Base-by-base conservation (phyloP, 371 early-diverging fungal genomes). In the Syncephalastrum sp. region DNA sequence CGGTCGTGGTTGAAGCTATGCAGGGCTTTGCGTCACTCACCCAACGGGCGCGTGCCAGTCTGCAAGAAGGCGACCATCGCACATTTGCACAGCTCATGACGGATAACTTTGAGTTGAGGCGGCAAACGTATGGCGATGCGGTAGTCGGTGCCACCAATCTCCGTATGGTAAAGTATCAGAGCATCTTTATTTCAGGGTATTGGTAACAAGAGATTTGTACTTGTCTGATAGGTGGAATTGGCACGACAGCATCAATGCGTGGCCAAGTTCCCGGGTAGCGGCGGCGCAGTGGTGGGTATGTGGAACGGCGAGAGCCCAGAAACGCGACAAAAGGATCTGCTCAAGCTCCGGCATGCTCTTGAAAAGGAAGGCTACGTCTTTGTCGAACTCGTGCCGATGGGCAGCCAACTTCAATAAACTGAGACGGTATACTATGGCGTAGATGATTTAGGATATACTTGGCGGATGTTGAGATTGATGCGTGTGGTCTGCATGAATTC, bases 381-480 rank as follows among this genome's bases (percentile, higher is more conserved):
- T 63, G 56, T 79, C 7, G 54, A 70, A n/a, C 42, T 79, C 10
- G 45, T 46, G 8, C 63, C 63, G 3, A 51, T 47, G 42, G 54
- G 38, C 14, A 19, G 13, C 14, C 46, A 56, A 41, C 46, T 19
- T 0, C 46, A 46, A 46, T 46, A 46, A 21, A 46, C 38, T 0
- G 38, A 33, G 5, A 7, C 10, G 38, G 38, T 10, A 2, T 33
- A 10, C 12, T 33, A 33, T 12, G 38, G 10, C 38, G 12, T 33
- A 10, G 38, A 33, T 12, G 38, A 10, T 48, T 44, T 54, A 33
- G 58, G 65, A 48, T 65, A 69, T 7, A 91, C 90, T 73, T 91
- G 91, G 16, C 91, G 81, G 42, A 92, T 80, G 59, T 92, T 92
- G 29, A 91, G 65, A 48, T 91, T 92, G 45, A 92, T 82, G 14